Base-by-base conservation (phyloP, 163 green algal species). In the Coccomyxa subellipsoidea region DNA sequence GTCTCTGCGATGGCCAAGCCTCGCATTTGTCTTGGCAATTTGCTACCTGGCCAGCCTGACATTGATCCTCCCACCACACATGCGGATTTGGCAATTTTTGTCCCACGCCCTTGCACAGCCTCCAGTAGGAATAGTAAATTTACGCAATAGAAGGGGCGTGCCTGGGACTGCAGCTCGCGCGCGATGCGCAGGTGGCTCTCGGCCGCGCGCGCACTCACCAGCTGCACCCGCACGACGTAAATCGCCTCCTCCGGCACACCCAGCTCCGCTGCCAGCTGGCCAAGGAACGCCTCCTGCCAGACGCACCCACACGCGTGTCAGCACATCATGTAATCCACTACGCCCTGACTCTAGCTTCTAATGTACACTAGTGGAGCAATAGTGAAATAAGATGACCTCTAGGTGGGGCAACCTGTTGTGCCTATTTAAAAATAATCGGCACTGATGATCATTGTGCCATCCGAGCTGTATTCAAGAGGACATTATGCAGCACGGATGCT, bases 211-310 rank as follows among this genome's bases (percentile, higher is more conserved):
- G 66, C 66, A 32, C n/a, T 73, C 8, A 35, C 10, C 66, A 73
- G 27, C 7, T 73, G 5, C 66, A n/a, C 27, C 18, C 66, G 27
- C 18, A 36, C 66, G 2, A 73, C 27, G 21, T 73, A 8, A 8
- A 73, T 23, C 4, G 66, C 66, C n/a, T 34, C 66, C 21, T 18
- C 8, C 18, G 27, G 29, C 8, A 73, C 29, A 8, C 27, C 27
- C 7, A 73, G 66, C n/a, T 34, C 66, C 27, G 27, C 29, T 23
- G 27, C 66, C 66, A 73, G 66, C 66, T 73, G 29, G 1, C 8
- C n/a, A 18, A 73, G 29, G n/a, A 73, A 73, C 29, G 66, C 66
- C 66, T 73, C 66, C 66, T 73, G 66, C 66, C 47, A 59, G 21
- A 73, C 7, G n/a, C 66, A 10, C 66, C 27, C 21, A 34, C 66